phyloP scores from a whole-genome alignment of 148 eudicot species.

The Rhododendron vialii region DNA sequence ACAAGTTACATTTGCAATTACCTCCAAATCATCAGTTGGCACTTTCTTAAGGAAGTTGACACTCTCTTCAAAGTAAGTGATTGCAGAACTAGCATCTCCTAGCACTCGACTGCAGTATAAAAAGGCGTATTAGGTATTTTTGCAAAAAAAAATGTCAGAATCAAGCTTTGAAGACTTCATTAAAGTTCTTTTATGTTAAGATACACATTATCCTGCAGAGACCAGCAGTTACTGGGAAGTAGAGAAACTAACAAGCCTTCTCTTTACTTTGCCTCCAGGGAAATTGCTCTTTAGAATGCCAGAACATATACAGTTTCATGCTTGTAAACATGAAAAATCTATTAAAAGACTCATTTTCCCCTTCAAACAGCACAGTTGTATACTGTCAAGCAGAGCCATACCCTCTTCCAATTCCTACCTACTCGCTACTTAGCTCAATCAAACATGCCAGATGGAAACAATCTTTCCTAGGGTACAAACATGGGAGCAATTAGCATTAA shows the following conservation, averaged over 20 bases:
- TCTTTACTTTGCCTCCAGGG: too few relatives aligned
- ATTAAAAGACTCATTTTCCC: neutral
- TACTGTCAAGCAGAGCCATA: neutral
- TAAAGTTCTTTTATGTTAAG: neutral
- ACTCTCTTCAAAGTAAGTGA: conserved; percentile 87
- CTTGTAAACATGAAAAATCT: neutral
- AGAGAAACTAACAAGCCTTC: neutral
- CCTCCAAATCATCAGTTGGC: conserved; percentile 73
- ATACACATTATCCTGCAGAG: neutral
- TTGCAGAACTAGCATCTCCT: conserved; percentile 78
- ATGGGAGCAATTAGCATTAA: neutral
- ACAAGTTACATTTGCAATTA: conserved; percentile 9
- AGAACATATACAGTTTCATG: neutral
- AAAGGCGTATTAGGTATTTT: neutral
- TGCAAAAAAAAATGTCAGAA: neutral
- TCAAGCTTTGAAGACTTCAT: neutral
- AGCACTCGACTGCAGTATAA: conserved; percentile 71
- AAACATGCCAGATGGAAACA: neutral
- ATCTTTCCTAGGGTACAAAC: neutral
- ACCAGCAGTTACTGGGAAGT: neutral
- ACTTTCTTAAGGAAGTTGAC: conserved; percentile 60
- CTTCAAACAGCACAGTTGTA: neutral
- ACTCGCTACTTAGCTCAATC: neutral
- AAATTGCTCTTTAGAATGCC: neutral
- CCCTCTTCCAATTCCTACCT: neutral